A percentile compares a stretch with the other conserved stretches of the same genome.
These are phyloP conservation scores for Trichoderma polysporum DNA, from an alignment of 2,329 filamentous ascomycete genomes.

Conservation along the genomic window DNA sequence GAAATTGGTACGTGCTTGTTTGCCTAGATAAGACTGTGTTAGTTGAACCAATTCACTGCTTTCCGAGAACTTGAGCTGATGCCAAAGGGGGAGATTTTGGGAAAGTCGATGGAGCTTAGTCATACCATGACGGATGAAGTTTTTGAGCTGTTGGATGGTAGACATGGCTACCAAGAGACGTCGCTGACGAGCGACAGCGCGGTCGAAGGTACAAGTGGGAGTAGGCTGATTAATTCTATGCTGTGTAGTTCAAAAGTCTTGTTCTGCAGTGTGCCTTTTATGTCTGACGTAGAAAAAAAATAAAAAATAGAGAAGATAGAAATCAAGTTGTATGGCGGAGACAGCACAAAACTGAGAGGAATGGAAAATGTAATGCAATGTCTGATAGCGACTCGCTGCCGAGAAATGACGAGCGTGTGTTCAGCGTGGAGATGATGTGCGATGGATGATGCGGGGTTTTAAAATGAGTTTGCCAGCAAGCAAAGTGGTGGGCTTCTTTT, in stretches of 20 bases:
- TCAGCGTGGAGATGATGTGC: neutral
- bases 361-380: neutral
- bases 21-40: conserved; percentile 52
- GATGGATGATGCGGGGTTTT: conserved; percentile 23
- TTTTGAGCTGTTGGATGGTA: conserved; percentile 93
- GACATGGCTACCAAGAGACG: conserved; percentile 48
- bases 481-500: neutral
- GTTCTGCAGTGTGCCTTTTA: neutral
- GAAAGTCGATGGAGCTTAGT: conserved; percentile 10
- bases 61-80: neutral
- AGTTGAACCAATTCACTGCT: conserved; percentile 4
- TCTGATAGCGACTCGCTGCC: neutral
- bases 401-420: neutral
- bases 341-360: neutral
- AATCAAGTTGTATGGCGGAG: neutral
- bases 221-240: neutral
- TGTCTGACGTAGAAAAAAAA: neutral
- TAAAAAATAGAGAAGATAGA: neutral
- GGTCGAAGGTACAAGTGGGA: conserved; percentile 1
- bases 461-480: conserved; percentile 8
- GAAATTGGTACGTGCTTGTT: conserved; percentile 73
- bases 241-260: neutral
- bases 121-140: conserved; percentile 90
- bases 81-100: neutral
- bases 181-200: conserved; percentile 26